Percentiles rank a stretch among this genome's conserved stretches.
Conservation (phyloP, 225 moss, liverwort and hornwort genomes). For the Antitrichia curtipendula region DNA sequence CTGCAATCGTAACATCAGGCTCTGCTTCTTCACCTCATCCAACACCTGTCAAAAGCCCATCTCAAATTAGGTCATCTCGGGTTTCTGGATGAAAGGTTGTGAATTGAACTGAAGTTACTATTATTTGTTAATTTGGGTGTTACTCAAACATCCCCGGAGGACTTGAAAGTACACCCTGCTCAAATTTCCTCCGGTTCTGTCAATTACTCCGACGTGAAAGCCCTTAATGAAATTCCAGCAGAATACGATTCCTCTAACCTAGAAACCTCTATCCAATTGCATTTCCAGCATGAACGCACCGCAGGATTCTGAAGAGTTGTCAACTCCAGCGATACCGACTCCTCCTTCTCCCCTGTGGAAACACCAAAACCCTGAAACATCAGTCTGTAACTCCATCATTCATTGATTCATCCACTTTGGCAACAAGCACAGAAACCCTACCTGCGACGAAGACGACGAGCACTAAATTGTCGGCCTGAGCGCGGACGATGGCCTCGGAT, state of each 20-base stretch:
- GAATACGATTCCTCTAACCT: background rate
- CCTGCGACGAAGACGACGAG: slow-evolving; percentile 40
- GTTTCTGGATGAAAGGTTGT: background rate
- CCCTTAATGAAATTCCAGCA: background rate
- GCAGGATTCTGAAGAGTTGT: slow-evolving; percentile 23
- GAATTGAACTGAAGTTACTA: background rate
- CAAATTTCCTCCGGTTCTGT: background rate
- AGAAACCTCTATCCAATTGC: background rate
- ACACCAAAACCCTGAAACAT: background rate
- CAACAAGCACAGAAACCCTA: background rate
- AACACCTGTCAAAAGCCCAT: slow-evolving; percentile 17
- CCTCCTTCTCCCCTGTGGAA: slow-evolving; percentile 26
- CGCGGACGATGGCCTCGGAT: slow-evolving; percentile 21
- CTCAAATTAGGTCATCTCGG: background rate
- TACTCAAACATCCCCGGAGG: background rate
- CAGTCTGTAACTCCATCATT: background rate
- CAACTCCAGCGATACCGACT: slow-evolving; percentile 32
- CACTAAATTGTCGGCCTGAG: slow-evolving; percentile 23
- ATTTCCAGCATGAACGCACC: slow-evolving; percentile 2
- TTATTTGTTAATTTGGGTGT: background rate
- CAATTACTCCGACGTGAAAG: background rate
- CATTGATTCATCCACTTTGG: background rate
- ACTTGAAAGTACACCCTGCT: background rate
- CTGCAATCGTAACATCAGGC: slow-evolving; percentile 28
- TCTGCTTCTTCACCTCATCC: slow-evolving; percentile 34